phyloP scores from a whole-genome alignment of 1,284 basidiomycete species.

The Tylopilus microsporus region DNA sequence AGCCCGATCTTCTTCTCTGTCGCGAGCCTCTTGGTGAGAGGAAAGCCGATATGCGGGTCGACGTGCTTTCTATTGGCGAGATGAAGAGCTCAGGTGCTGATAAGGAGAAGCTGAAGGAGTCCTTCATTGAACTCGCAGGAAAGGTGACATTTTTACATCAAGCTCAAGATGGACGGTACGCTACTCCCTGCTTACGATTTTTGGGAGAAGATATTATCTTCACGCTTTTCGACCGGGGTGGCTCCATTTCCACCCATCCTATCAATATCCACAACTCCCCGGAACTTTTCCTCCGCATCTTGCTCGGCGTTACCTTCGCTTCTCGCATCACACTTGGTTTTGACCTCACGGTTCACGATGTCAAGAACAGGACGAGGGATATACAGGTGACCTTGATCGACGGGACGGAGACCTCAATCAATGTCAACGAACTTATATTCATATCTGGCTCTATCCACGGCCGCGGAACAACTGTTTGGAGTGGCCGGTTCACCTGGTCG shows the following conservation, averaged over 20 bases:
- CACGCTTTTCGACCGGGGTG: background rate
- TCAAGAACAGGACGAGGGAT: background rate
- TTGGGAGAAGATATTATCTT: background rate
- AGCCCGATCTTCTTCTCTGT: too few species aligned
- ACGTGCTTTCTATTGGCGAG: too few species aligned
- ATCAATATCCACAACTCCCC: background rate
- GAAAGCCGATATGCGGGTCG: too few species aligned
- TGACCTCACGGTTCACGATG: background rate
- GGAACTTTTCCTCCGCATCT: background rate
- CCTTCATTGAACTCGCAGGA: background rate
- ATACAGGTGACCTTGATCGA: background rate
- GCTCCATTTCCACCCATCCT: background rate
- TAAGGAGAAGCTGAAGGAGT: too few species aligned
- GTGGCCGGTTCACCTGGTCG: background rate
- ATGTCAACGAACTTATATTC: background rate
- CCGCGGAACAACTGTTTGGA: background rate
- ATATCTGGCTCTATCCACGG: background rate
- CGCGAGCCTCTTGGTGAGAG: too few species aligned
- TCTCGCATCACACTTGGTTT: background rate
- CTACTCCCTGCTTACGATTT: background rate
- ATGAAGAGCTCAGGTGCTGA: too few species aligned
- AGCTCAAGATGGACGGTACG: background rate
- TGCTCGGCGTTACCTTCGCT: background rate
- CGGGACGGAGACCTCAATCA: background rate
- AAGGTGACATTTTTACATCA: background rate